Base-by-base conservation (phyloP, 148 eudicot species). In the Salicornia ramosissima region DNA sequence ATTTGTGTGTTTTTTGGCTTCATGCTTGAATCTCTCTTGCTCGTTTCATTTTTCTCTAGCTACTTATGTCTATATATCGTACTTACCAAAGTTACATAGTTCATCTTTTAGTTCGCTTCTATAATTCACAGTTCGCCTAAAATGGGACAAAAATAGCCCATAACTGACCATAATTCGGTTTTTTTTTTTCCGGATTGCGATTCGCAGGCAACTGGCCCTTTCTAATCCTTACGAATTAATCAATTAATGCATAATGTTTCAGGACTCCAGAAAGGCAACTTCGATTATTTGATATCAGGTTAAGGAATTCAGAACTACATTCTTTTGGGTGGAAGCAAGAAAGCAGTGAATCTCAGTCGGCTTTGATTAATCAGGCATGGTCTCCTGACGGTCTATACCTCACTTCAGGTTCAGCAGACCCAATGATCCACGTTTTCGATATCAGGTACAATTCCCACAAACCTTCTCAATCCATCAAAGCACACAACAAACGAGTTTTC, bases 281-380 rank as follows among this genome's bases (percentile, higher is more conserved):
- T 65, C 86, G 96, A 9, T 66, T 94, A 69, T 91, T 75, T 68
- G 99, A 94, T 70, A 81, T 87, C 46, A 78, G 99, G 73, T 50
- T 89, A 74, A 82, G 97, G 73, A 80, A 85, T 57, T 75, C 83
- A 54, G 99, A 91, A 76, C 74, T 91, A 43, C 99, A 94, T 60
- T 74, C 86, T 28, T 87, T 88, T 52, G 99, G 99, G n/a, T 94
- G 96, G 96, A 89, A 84, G 77, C 98, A 93, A 83, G 97, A 88
- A 78, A 87, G 90, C 73, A 94, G 99, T 30, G 99, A 94, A 56
- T 90, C 97, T 6, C 99, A 91, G 54, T 94, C 99, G 0, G 98
- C 98, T 65, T 74, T 94, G 67, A 91, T 94, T 56, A 94, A 91
- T 64, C 99, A 94, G 78, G 87, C 99, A 10, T 94, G 98, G 98